Percentiles rank a stretch among this genome's conserved stretches.
These are phyloP conservation scores for Trichophyton verrucosum DNA, from an alignment of 2,329 filamentous ascomycete species.

Conservation along the genomic window DNA sequence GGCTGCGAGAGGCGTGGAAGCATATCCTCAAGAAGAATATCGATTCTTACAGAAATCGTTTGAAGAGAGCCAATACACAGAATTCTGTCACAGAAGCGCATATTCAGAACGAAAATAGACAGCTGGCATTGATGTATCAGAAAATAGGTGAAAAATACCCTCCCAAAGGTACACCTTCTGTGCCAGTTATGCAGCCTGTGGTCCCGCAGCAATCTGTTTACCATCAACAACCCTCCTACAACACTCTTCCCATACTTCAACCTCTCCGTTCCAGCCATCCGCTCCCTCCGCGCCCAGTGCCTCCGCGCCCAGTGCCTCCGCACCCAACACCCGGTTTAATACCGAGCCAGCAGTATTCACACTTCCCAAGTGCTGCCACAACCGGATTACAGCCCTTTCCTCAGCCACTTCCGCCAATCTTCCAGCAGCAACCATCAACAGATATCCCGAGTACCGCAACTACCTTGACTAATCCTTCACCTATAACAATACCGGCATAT, in stretches of 20 bases:
- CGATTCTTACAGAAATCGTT: neutral
- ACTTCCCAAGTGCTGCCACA: neutral
- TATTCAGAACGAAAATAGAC: neutral
- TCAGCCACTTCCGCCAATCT: neutral
- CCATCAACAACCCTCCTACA: no score
- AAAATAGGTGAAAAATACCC: neutral
- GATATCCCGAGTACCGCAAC: neutral
- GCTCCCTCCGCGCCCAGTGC: neutral
- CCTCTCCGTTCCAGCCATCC: neutral
- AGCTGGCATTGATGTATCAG: neutral
- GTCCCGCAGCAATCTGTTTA: neutral
- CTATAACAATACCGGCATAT: neutral
- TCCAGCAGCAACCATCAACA: neutral
- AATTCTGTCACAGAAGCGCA: neutral
- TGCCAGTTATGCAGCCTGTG: neutral
- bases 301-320: neutral
- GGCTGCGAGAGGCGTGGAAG: constrained; percentile 5
- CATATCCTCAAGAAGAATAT: neutral
- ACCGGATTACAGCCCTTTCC: no score
- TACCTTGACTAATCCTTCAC: neutral
- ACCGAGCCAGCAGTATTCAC: neutral
- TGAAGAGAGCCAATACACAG: neutral
- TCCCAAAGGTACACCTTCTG: neutral
- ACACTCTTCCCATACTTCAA: no score
- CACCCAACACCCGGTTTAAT: no score